phyloP scores from a whole-genome alignment of 2,329 filamentous ascomycete species.

The Pseudopithomyces chartarum region DNA sequence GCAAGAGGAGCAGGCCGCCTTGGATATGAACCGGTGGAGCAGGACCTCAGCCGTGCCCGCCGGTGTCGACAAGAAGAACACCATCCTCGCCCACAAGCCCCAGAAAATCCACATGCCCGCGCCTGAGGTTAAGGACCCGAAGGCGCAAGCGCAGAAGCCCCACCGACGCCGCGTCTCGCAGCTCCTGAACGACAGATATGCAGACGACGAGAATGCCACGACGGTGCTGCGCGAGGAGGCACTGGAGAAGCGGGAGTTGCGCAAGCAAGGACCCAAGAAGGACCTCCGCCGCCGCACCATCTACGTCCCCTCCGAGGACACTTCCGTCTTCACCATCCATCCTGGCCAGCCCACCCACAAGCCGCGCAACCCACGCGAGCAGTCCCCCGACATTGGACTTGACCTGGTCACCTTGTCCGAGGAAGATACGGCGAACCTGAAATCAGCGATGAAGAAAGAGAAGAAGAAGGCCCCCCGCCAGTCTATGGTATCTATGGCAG shows the following conservation, averaged over 20 bases:
- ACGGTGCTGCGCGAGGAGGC: slow-evolving; percentile 35
- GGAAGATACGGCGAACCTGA: slow-evolving; percentile 39
- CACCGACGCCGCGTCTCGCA: slow-evolving; percentile 45
- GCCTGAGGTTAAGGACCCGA: slow-evolving; percentile 25
- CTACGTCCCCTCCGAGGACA: slow-evolving; percentile 57
- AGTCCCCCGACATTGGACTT: slow-evolving; percentile 44
- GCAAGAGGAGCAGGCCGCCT: slow-evolving; percentile 33
- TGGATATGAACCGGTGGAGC: slow-evolving; percentile 30
- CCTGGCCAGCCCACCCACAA: slow-evolving; percentile 47
- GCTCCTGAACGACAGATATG: slow-evolving; percentile 32
- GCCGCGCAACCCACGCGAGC: slow-evolving; percentile 31
- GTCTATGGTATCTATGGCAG: slow-evolving; percentile 52
- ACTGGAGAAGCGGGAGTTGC: slow-evolving; percentile 37
- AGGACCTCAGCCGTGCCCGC: slow-evolving; percentile 33
- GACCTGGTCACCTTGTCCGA: slow-evolving; percentile 47
- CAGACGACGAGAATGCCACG: slow-evolving; percentile 32
- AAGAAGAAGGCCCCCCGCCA: slow-evolving; percentile 43
- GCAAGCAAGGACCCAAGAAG: slow-evolving; percentile 41
- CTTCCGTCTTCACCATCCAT: slow-evolving; percentile 57
- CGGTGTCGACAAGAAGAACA: slow-evolving; percentile 30
- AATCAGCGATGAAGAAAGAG: slow-evolving; percentile 37
- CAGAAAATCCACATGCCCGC: slow-evolving; percentile 38
- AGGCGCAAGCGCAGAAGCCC: slow-evolving; percentile 22
- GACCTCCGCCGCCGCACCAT: slow-evolving; percentile 55
- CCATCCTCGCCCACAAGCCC: slow-evolving; percentile 43